phyloP scores from a whole-genome alignment of 257 asterid species.

The Scutellaria baicalensis region DNA sequence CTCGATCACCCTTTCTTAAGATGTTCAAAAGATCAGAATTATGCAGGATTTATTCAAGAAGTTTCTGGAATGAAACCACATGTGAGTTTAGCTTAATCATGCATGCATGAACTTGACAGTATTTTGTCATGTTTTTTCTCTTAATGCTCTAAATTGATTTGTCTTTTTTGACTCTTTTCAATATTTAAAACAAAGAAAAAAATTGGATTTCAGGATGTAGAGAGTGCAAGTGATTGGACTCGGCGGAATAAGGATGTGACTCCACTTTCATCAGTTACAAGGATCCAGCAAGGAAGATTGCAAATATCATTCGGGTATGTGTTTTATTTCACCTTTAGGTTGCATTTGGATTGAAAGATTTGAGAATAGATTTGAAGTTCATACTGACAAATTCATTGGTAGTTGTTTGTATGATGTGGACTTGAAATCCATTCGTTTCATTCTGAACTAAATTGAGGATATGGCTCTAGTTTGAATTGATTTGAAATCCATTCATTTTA shows the following conservation, averaged over 20 bases:
- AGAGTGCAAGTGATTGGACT: conserved; percentile 22
- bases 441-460: too few species aligned
- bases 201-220: conserved; percentile 33
- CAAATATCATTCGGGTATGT: conserved; percentile 27
- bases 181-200: neutral
- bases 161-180: neutral
- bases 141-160: too few species aligned
- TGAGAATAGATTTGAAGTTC: too few species aligned
- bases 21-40: conserved; percentile 34
- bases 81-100: conserved; percentile 28
- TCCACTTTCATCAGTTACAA: conserved; percentile 26
- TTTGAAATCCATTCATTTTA: too few species aligned
- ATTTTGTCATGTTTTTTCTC: neutral
- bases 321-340: neutral
- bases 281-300: conserved; percentile 31
- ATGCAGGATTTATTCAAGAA: conserved; percentile 29
- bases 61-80: conserved; percentile 32
- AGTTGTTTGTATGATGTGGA: too few species aligned
- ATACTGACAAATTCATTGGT: too few species aligned
- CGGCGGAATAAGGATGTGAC: conserved; percentile 25
- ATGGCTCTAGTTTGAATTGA: too few species aligned
- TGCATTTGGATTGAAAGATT: neutral
- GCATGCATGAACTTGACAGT: neutral
- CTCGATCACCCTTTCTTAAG: conserved; percentile 64
- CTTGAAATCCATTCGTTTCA: too few species aligned